Base-by-base conservation (phyloP, 768 basidiomycete genomes). In the Auricularia sp. region DNA sequence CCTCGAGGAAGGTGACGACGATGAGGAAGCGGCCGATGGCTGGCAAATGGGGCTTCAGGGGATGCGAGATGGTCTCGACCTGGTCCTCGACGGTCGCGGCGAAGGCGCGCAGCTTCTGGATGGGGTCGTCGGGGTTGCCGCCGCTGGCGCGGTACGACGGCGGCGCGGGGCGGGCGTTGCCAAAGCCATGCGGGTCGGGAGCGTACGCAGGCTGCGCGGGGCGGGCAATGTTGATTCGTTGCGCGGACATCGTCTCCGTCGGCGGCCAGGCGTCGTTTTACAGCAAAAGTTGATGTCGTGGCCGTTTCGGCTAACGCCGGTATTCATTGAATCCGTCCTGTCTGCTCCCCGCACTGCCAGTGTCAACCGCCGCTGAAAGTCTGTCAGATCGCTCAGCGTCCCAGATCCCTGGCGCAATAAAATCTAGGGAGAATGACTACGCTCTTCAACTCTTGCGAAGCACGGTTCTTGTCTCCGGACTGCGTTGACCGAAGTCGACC, bases 1-100 rank as follows among this genome's bases (percentile, higher is more conserved):
- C 97, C 81, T 99, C 97, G 75, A 95, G 79, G 78, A 99, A 99
- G 10, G 97, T 99, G 51, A 97, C 93, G 62, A 99, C 93, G 75
- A 98, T 98, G 65, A 99, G 76, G 77, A 98, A 98, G 70, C 97
- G 85, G 65, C 94, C 96, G 74, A 98, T 87, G 63, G 92, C 87
- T 51, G 97, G 97, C 70, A 99, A 82, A 74, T 95, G 87, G 62
- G 97, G 97, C 74, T 88, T 87, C 76, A 98, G 80, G 21, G 97
- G 97, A 72, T 97, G 90, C 7, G 93, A 88, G 76, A 90, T 89
- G 68, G 91, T 87, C 74, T 98, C 97, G 72, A 97, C 83, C 67
- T 87, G 79, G 77, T 99, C 97, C 78, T 99, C 97, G 64, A 93
- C 81, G 74, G 85, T 81, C 74, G 84, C 87, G 74, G 84, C 84